These are phyloP conservation scores for Mortierella polycephala DNA, from an alignment of 371 early-diverging fungal species.

Conservation along the genomic window DNA sequence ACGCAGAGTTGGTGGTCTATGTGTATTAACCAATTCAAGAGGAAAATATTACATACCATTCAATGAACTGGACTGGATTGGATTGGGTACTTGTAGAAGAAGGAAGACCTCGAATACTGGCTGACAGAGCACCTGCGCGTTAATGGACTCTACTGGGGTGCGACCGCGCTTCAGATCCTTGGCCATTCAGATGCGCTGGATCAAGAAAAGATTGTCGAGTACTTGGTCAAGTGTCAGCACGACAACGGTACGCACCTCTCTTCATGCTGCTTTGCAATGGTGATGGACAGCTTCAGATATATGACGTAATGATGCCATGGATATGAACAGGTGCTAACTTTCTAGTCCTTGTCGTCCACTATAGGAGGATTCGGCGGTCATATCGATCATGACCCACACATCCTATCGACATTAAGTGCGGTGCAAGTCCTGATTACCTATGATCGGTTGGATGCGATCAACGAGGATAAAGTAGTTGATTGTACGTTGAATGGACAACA, in stretches of 20 bases:
- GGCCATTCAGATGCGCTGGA: slow-evolving; percentile 75
- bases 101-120: slow-evolving; percentile 94
- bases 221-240: slow-evolving; percentile 84
- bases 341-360: not conserved
- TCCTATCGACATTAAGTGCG: slow-evolving; percentile 94
- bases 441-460: slow-evolving; percentile 81
- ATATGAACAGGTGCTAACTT: not conserved
- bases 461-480: slow-evolving; percentile 71
- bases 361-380: slow-evolving; percentile 95
- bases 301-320: slow-evolving; percentile 24
- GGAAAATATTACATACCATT: slow-evolving; percentile 3
- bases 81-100: slow-evolving; percentile 58
- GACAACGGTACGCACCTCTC: slow-evolving; percentile 61
- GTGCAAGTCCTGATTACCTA: slow-evolving; percentile 91
- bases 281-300: not conserved
- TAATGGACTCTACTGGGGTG: slow-evolving; percentile 95
- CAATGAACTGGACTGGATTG: not conserved
- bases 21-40: no score
- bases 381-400: slow-evolving; percentile 89
- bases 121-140: slow-evolving; percentile 91
- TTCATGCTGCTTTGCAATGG: no score
- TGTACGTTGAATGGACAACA: slow-evolving; percentile 75
- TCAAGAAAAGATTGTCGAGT: slow-evolving; percentile 77
- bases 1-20: no score
- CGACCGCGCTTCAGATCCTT: slow-evolving; percentile 86